phyloP scores from a whole-genome alignment of 129 eudicot genomes.

The Helichrysum umbraculigerum region DNA sequence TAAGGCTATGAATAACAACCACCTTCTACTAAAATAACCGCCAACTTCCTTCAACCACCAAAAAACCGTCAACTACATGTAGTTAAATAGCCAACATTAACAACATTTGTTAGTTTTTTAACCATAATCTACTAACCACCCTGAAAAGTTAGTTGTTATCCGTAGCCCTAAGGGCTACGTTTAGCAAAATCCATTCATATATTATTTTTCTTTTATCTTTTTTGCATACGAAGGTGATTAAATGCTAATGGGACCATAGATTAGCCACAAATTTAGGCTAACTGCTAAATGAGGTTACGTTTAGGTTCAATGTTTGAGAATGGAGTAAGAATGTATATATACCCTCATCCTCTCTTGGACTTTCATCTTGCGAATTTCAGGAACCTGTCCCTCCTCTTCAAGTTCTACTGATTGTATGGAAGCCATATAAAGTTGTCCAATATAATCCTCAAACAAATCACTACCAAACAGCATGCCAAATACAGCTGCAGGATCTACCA shows the following conservation, averaged over 20 bases:
- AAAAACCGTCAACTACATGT: too few relatives aligned
- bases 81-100: too few relatives aligned
- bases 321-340: slow-evolving; percentile 6
- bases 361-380: slow-evolving; percentile 61
- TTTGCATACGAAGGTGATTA: background rate
- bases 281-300: background rate
- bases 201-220: background rate
- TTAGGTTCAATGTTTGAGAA: background rate
- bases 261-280: background rate
- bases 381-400: slow-evolving; percentile 59
- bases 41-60: too few relatives aligned
- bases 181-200: too few relatives aligned
- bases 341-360: slow-evolving; percentile 82
- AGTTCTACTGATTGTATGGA: slow-evolving; percentile 56
- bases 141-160: too few relatives aligned
- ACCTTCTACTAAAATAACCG: too few relatives aligned
- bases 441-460: slow-evolving; percentile 76
- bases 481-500: slow-evolving; percentile 89
- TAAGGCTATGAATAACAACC: too few relatives aligned
- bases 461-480: slow-evolving; percentile 95
- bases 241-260: background rate
- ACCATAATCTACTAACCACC: too few relatives aligned
- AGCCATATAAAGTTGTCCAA: slow-evolving; percentile 79
- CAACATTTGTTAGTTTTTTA: too few relatives aligned
- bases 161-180: too few relatives aligned